Base-by-base conservation (phyloP, 768 basidiomycete genomes). In the Gymnopilus junonius region DNA sequence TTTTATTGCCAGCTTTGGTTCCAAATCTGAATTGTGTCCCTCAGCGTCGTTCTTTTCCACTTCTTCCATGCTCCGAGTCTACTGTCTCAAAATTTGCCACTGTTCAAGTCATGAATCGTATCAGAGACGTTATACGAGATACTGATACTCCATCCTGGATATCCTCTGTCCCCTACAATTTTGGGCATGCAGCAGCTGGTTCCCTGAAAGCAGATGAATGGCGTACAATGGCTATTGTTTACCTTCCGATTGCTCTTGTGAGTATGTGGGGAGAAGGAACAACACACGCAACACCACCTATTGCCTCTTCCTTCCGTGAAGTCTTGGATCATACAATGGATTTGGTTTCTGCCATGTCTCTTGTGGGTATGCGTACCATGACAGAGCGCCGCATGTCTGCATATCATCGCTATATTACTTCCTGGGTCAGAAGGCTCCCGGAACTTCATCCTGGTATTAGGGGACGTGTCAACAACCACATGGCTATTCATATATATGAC, bases 151-250 rank as follows among this genome's bases (percentile, higher is more conserved):
- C 75, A 0, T 66, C 72, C 3, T 75, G 75, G 74, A 2, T 74
- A 23, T 62, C 54, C 32, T 70, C 73, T 20, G 71, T 75, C 2
- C 76, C 76, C 8, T 34, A 43, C 12, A 71, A 76, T 31, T 73
- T 69, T 51, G 74, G 76, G 7, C 60, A 69, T 32, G 57, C 62
- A 15, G 54, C 59, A 12, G 74, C 71, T 2, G 75, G 79, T 7
- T 70, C 59, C 1, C 46, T 79, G 11, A 80, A 80, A 55, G 76
- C 77, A 4, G 77, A 77, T 46, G 64, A 80, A 62, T 80, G 77
- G 77, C 58, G 68, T 8, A 67, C 69, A 0, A 34, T 76, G 15
- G 48, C 61, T 7, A 74, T 69, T 0, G 56, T 77, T 14, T 75
- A 75, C 45, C 57, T 80, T 14, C 37, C 37, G 5, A 39, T 39